Evolutionary conservation across 2,329 filamentous ascomycete genomes (phyloP).

Genomic region (Thelonectria blattea): DNA sequence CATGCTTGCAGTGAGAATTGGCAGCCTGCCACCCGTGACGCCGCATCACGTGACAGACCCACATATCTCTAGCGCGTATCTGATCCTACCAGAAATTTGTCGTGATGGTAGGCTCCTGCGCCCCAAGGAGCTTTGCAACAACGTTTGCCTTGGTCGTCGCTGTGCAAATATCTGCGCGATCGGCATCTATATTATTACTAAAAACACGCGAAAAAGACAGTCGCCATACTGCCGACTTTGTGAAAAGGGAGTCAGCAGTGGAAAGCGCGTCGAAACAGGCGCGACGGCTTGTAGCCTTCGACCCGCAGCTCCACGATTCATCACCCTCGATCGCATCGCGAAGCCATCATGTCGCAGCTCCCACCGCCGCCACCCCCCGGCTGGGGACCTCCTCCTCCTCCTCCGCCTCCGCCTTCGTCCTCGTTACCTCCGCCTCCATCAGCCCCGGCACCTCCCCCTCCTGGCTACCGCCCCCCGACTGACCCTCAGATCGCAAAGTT

Average conservation of each 20-base stretch:
- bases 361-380: constrained; percentile 65
- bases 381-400: constrained; percentile 65
- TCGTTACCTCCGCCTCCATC: constrained; percentile 63
- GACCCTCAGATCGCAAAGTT: constrained; percentile 92
- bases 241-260: constrained; percentile 24
- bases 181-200: constrained; percentile 34
- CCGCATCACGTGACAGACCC: constrained; percentile 36
- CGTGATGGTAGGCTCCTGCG: constrained; percentile 38
- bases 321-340: constrained; percentile 36
- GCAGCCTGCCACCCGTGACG: too few species aligned
- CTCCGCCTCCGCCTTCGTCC: constrained; percentile 60
- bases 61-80: constrained; percentile 31
- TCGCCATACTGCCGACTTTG: constrained; percentile 2
- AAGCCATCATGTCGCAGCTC: constrained; percentile 56
- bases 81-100: constrained; percentile 44
- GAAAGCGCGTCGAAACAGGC: constrained; percentile 44
- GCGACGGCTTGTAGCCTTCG: constrained; percentile 44
- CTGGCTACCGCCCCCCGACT: constrained; percentile 79
- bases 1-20: too few species aligned
- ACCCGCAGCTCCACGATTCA: constrained; percentile 36
- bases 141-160: constrained; percentile 40
- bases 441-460: constrained; percentile 75
- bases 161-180: constrained; percentile 38
- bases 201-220: constrained; percentile 10
- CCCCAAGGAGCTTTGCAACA: constrained; percentile 32